These are phyloP conservation scores for Phytopythium litorale DNA, from an alignment of 352 stramenopile genomes.

Conservation along the genomic window DNA sequence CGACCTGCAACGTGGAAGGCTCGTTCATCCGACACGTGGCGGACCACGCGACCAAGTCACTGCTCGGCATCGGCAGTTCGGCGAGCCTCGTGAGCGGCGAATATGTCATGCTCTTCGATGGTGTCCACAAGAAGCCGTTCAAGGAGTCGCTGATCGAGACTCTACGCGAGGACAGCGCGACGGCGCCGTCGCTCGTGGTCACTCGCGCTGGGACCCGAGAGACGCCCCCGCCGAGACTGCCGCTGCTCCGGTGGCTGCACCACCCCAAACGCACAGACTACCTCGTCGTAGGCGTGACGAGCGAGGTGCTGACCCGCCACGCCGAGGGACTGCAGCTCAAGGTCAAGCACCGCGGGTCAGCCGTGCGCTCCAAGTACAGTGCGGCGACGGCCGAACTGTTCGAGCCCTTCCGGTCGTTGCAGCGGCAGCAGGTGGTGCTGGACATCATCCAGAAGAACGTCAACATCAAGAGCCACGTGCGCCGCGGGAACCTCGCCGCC, in stretches of 20 bases:
- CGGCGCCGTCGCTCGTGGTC: conserved; percentile 46
- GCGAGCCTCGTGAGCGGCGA: conserved; percentile 34
- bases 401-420: conserved; percentile 68
- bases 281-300: conserved; percentile 50
- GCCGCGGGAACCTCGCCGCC: conserved; percentile 41
- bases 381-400: conserved; percentile 37
- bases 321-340: conserved; percentile 64
- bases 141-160: conserved; percentile 74
- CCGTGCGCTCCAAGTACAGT: conserved; percentile 52
- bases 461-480: conserved; percentile 56
- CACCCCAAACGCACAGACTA: conserved; percentile 27
- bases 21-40: conserved; percentile 58
- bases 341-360: conserved; percentile 64
- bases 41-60: conserved; percentile 23
- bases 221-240: conserved; percentile 7
- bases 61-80: conserved; percentile 22
- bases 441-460: conserved; percentile 75
- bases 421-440: conserved; percentile 71
- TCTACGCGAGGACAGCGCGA: conserved; percentile 61
- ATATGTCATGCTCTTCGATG: conserved; percentile 75
- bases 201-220: conserved; percentile 28
- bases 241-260: not conserved
- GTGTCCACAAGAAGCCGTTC: conserved; percentile 48
- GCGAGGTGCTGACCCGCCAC: conserved; percentile 54
- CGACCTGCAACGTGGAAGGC: conserved; percentile 71